These are phyloP conservation scores for Tolypocladium amazonense DNA, from an alignment of 2,329 filamentous ascomycete genomes.

Conservation along the genomic window DNA sequence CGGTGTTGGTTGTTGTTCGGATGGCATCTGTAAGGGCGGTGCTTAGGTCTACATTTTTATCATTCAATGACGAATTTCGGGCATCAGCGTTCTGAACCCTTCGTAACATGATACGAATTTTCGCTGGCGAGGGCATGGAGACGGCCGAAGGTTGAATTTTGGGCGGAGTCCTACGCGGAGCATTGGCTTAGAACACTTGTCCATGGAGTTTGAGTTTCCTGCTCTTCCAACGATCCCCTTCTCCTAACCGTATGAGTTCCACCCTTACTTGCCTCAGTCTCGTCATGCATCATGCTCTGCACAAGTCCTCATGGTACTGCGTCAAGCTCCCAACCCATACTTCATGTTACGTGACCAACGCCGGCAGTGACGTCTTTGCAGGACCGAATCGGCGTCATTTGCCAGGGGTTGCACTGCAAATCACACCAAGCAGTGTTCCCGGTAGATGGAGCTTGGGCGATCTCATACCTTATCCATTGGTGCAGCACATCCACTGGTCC, in stretches of 20 bases:
- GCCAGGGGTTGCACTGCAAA: not conserved
- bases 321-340: not conserved
- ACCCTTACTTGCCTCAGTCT: not conserved
- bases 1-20: slow-evolving; percentile 11
- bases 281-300: no score
- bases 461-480: not conserved
- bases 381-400: not conserved
- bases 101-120: no score
- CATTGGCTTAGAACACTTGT: no score
- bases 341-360: not conserved
- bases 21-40: slow-evolving; percentile 5
- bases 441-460: not conserved
- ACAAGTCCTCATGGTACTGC: not conserved
- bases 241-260: not conserved
- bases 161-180: no score
- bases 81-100: no score
- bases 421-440: not conserved
- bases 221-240: not conserved
- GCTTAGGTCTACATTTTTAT: not conserved
- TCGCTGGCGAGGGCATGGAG: no score
- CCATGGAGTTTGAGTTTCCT: no score
- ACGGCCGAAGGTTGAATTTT: no score
- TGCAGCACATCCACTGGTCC: not conserved
- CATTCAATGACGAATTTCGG: no score
- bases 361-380: not conserved